These are phyloP conservation scores for Alternaria angustiovoidea DNA, from an alignment of 2,329 filamentous ascomycete species.

Conservation along the genomic window DNA sequence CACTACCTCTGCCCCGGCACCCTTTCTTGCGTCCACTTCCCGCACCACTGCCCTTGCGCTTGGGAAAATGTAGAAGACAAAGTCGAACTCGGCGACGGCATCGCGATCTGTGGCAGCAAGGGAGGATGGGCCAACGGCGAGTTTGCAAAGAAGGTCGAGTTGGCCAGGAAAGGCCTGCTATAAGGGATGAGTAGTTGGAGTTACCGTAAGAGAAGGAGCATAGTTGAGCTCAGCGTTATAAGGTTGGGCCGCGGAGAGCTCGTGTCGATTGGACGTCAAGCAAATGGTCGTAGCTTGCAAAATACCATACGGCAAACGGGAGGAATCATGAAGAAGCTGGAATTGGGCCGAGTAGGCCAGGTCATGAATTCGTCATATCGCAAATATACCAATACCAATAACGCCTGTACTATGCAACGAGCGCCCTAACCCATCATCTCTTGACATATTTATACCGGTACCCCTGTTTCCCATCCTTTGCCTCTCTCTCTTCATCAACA, in stretches of 20 bases:
- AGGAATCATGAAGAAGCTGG: background rate
- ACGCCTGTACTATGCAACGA: background rate
- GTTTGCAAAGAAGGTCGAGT: slow-evolving; percentile 76
- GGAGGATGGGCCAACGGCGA: slow-evolving; percentile 78
- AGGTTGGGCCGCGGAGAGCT: background rate
- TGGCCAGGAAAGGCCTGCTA: slow-evolving; percentile 80
- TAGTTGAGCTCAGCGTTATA: background rate
- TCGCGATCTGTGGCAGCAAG: slow-evolving; percentile 76
- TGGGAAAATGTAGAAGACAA: slow-evolving; percentile 72
- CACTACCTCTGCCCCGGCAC: slow-evolving; percentile 96
- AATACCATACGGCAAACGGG: background rate
- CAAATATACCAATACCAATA: background rate
- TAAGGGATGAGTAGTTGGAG: slow-evolving; percentile 44
- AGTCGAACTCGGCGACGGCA: slow-evolving; percentile 75
- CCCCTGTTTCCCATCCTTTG: slow-evolving; percentile 36
- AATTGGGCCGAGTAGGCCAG: background rate
- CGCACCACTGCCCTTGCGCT: slow-evolving; percentile 94
- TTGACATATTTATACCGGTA: slow-evolving; percentile 45
- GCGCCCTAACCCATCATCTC: background rate
- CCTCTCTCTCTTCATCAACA: slow-evolving; percentile 28
- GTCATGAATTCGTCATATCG: background rate
- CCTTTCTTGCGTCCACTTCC: slow-evolving; percentile 92
- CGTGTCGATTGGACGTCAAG: background rate
- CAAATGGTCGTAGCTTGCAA: background rate
- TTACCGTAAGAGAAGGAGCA: background rate